Evolutionary conservation across 176 grass and related monocot genomes (phyloP), one percentile per base, ranked within the genome.

Genomic region (Calamus simplicifolius): DNA sequence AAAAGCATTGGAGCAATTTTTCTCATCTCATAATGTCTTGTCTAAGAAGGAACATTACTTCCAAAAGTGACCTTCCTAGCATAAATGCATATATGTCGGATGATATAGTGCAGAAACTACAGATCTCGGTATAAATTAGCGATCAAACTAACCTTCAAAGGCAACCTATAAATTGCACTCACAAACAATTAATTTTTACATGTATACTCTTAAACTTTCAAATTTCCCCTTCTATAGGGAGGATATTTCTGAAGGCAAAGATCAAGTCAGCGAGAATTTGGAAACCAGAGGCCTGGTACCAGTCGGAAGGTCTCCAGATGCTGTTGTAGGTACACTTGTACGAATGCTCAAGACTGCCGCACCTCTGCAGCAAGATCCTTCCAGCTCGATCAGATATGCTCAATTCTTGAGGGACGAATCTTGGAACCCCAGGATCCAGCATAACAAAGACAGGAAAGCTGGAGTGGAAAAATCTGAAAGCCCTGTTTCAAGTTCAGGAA

Each of bases 301-400:
- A 17, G 50, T 52, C 23, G 63, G 25, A 5, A 81, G 80, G 27
- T 82, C 77, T 73, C 50, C 80, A 15, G 77, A 68, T 80, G 91
- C 86, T 63, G 63, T 75, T 55, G 76, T 96, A 18, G 83, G 83
- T 66, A 69, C 58, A 67, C 77, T 96, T 25, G 28, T 90, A 28
- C 77, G 25, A 63, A 80, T 87, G 74, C 77, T 96, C 19, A 77
- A 85, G 74, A 66, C 54, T n/a, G 82, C 91, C 1, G 59, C 77
- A 6, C 56, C 81, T 49, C 79, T 96, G 52, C 77, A 73, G 57
- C 70, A 78, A 69, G 66, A 68, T 21, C 52, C 55, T 0, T 67
- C 56, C 18, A 25, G 56, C 31, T 53, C 10, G 49, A 19, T 27
- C n/a, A 29, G 31, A 61, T 67, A 70, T 65, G 78, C 81, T 17